Evolutionary conservation across 1,139 yeast genomes (phyloP).

Genomic region (Hemisphaericaspora xylanilytica): DNA sequence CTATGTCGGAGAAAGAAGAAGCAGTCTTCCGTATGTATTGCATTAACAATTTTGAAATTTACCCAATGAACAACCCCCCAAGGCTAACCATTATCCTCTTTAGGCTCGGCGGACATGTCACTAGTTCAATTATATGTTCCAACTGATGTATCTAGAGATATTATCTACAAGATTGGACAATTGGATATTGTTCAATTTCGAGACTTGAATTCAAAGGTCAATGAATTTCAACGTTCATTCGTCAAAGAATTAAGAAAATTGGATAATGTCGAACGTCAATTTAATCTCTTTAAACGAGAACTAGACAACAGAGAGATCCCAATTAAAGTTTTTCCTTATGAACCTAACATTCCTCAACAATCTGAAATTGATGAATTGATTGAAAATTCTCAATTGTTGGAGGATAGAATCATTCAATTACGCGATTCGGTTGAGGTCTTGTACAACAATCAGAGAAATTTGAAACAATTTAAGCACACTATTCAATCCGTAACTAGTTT

Average conservation of each 20-base stretch:
- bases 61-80: too few species aligned
- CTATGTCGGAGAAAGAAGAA: conserved; percentile 45
- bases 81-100: too few species aligned
- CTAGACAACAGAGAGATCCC: conserved; percentile 49
- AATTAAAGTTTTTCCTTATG: conserved; percentile 44
- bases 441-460: conserved; percentile 34
- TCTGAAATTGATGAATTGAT: conserved; percentile 75
- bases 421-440: conserved; percentile 37
- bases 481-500: conserved; percentile 67
- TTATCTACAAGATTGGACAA: conserved; percentile 62
- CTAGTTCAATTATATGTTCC: conserved; percentile 73
- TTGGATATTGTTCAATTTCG: conserved; percentile 65
- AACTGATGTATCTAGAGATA: conserved; percentile 64
- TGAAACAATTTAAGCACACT: conserved; percentile 37
- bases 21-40: conserved; percentile 62
- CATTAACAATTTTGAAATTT: too few species aligned
- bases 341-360: conserved; percentile 41
- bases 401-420: conserved; percentile 42
- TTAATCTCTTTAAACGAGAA: conserved; percentile 48
- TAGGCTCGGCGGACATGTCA: conserved; percentile 76
- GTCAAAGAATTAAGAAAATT: conserved; percentile 65
- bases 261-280: conserved; percentile 69
- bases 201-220: conserved; percentile 65
- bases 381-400: conserved; percentile 58
- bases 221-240: conserved; percentile 70